Conservation (phyloP, 345 rosid genomes). For the Raphanus raphanistrum region DNA sequence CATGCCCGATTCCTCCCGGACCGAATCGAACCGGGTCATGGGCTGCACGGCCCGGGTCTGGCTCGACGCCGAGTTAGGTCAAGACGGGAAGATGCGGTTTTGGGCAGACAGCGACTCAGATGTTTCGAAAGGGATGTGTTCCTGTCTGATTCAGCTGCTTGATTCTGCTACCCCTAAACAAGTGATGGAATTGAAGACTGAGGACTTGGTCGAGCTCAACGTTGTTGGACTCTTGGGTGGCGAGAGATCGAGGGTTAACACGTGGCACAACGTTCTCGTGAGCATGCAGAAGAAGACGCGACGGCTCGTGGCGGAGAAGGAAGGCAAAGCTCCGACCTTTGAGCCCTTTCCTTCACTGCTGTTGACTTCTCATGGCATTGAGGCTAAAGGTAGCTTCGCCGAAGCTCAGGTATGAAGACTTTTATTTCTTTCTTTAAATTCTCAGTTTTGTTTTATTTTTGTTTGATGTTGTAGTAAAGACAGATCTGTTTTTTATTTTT, state of each 20-base stretch:
- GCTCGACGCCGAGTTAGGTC: conserved; percentile 67
- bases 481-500: neutral
- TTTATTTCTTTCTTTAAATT: neutral
- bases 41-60: conserved; percentile 95
- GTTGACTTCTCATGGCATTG: conserved; percentile 57
- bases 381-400: conserved; percentile 87
- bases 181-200: conserved; percentile 66
- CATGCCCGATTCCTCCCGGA: conserved; percentile 57
- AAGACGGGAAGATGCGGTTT: conserved; percentile 68
- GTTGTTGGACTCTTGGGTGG: conserved; percentile 61
- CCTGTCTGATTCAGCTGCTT: conserved; percentile 65
- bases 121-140: conserved; percentile 74
- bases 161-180: conserved; percentile 75
- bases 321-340: conserved; percentile 54
- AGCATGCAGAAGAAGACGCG: conserved; percentile 92
- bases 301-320: conserved; percentile 55
- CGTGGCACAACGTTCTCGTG: conserved; percentile 91
- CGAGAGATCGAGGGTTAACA: conserved; percentile 78
- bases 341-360: conserved; percentile 84
- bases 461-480: neutral
- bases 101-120: conserved; percentile 88
- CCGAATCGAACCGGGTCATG: conserved; percentile 83
- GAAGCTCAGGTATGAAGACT: conserved; percentile 71
- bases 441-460: neutral
- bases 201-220: conserved; percentile 68